A percentile compares a stretch with the other conserved stretches of the same genome.
These are phyloP conservation scores for Acer campestre DNA, from an alignment of 345 rosid species.

Conservation along the genomic window DNA sequence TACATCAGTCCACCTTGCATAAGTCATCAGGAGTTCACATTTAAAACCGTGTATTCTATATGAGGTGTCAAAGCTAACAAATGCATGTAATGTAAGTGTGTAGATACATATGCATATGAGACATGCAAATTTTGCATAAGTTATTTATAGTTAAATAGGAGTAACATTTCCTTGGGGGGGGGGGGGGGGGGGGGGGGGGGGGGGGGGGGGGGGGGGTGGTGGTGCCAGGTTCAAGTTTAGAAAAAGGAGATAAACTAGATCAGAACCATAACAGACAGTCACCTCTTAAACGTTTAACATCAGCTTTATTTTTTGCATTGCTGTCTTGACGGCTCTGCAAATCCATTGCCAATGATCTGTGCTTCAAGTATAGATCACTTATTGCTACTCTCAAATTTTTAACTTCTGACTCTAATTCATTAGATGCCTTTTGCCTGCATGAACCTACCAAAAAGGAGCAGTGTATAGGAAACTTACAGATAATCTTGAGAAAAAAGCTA, in stretches of 20 bases:
- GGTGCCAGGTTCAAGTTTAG: constrained; percentile 7
- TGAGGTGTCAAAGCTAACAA: not conserved
- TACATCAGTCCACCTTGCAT: not conserved
- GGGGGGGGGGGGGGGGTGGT: no score
- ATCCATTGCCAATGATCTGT: constrained; percentile 59
- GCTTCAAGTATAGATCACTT: constrained; percentile 72
- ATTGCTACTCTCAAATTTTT: constrained; percentile 62
- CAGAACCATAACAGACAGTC: constrained; percentile 7
- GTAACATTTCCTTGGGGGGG: no score
- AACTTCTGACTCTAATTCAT: constrained; percentile 56
- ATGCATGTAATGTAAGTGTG: not conserved
- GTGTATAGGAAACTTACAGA: constrained; percentile 22
- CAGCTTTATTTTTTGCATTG: constrained; percentile 71
- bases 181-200: no score
- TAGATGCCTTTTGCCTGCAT: constrained; percentile 43
- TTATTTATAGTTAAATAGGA: not conserved
- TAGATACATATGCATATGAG: not conserved
- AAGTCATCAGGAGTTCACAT: not conserved
- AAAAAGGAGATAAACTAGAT: not conserved
- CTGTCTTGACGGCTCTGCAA: constrained; percentile 60
- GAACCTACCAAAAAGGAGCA: constrained; percentile 54
- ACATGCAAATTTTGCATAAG: no score
- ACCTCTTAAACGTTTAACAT: constrained; percentile 74
- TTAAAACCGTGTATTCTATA: not conserved
- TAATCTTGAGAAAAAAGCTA: constrained; percentile 17